Conservation (phyloP, 169 alveolate genomes). For the Plasmodium vinckei region DNA sequence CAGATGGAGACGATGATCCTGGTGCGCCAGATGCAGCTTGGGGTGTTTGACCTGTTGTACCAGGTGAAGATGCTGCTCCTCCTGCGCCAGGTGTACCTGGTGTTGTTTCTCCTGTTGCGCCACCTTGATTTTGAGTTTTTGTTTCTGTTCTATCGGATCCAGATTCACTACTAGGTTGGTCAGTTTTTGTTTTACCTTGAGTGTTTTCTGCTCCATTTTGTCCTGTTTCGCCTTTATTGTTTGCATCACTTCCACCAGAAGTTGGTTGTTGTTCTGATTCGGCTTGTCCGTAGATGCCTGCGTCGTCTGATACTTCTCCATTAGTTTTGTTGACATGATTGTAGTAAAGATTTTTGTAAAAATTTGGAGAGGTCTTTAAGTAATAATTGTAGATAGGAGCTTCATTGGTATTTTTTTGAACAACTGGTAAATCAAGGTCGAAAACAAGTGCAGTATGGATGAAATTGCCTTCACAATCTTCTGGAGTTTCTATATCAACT, state of each 20-base stretch:
- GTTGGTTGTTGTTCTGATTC: not conserved
- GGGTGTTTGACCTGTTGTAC: not conserved
- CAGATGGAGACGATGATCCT: not conserved
- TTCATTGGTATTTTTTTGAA: not conserved
- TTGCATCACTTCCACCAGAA: too few relatives aligned
- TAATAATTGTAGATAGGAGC: slow-evolving; percentile 13
- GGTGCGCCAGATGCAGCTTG: not conserved
- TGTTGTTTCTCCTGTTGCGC: too few relatives aligned
- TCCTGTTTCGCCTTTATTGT: not conserved
- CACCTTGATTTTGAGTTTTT: too few relatives aligned
- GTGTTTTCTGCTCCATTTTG: not conserved
- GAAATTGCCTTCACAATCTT: not conserved
- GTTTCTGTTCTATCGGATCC: too few relatives aligned
- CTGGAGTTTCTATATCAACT: slow-evolving; percentile 48
- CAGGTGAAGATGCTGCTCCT: not conserved
- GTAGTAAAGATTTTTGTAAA: slow-evolving; percentile 14
- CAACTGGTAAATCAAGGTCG: slow-evolving; percentile 4
- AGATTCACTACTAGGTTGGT: too few relatives aligned
- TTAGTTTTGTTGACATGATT: not conserved
- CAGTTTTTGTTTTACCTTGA: not conserved
- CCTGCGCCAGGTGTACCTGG: too few relatives aligned
- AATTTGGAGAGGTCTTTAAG: slow-evolving; percentile 4
- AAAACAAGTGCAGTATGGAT: slow-evolving; percentile 25
- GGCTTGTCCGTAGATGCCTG: not conserved
- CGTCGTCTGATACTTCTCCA: not conserved